Evolutionary conservation across 169 alveolate species (phyloP).

Genomic region (Plasmodium inui): DNA sequence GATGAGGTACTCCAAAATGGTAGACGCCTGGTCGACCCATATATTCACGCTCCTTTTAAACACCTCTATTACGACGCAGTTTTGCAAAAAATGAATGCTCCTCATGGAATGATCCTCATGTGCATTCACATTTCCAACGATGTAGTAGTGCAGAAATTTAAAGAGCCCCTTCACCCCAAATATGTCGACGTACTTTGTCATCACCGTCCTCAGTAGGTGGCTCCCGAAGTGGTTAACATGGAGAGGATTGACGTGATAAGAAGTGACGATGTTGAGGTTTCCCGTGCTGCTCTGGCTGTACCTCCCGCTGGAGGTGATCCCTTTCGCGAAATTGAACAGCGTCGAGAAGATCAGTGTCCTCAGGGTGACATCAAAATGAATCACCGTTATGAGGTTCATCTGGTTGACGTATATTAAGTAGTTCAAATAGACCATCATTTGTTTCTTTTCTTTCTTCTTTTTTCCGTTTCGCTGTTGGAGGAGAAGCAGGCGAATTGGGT

Average conservation of each 20-base stretch:
- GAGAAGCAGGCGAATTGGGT: neutral
- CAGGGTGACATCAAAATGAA: conserved; percentile 4
- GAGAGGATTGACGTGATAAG: neutral
- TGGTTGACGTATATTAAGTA: conserved; percentile 36
- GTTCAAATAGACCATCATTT: neutral
- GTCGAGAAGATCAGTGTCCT: conserved; percentile 17
- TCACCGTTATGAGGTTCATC: conserved; percentile 9
- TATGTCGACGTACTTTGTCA: conserved; percentile 16
- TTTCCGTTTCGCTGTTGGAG: neutral
- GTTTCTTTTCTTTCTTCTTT: neutral
- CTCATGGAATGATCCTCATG: neutral
- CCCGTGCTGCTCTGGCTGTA: neutral
- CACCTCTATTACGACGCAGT: neutral
- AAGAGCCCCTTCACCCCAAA: neutral
- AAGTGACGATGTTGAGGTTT: neutral
- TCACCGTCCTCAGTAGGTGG: neutral
- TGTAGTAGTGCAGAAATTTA: conserved; percentile 2
- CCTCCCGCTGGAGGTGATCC: neutral
- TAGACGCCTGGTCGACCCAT: conserved; percentile 12
- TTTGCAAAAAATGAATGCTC: conserved; percentile 8
- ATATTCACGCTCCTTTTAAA: conserved; percentile 9
- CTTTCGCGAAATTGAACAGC: conserved; percentile 19
- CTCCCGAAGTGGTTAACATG: neutral
- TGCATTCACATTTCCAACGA: neutral
- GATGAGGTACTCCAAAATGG: neutral